Evolutionary conservation across 108 stramenopile species (phyloP).

Genomic region (Schizochytrium sp.): DNA sequence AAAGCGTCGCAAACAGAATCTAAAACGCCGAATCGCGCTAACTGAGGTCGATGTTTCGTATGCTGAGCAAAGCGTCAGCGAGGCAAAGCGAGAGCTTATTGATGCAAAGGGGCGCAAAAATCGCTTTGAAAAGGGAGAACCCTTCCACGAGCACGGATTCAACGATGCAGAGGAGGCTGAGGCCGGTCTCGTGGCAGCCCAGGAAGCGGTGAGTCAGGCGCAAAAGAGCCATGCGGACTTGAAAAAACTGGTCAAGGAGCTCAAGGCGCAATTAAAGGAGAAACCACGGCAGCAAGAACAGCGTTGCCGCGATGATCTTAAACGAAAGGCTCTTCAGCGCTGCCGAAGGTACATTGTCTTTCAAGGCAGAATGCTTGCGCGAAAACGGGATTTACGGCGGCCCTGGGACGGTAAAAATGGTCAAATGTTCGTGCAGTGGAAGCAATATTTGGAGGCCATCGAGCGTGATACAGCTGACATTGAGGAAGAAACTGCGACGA

Average conservation of each 20-base stretch:
- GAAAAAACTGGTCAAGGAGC: neutral
- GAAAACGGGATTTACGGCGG: neutral
- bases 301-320: neutral
- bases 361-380: neutral
- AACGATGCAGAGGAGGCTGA: neutral
- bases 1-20: neutral
- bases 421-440: neutral
- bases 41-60: neutral
- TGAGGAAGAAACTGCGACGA: neutral
- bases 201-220: neutral
- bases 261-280: neutral
- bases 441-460: neutral
- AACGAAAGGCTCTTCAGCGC: neutral
- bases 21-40: neutral
- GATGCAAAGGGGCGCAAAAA: neutral
- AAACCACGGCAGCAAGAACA: neutral
- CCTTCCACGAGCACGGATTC: neutral
- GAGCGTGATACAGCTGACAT: neutral
- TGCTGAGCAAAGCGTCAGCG: neutral
- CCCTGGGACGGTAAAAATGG: conserved; percentile 14
- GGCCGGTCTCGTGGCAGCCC: neutral
- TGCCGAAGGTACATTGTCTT: neutral
- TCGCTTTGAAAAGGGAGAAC: neutral
- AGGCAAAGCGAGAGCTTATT: neutral
- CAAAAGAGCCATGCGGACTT: neutral